Evolutionary conservation across 768 basidiomycete genomes (phyloP).

Genomic region (Lenzites betulinus): DNA sequence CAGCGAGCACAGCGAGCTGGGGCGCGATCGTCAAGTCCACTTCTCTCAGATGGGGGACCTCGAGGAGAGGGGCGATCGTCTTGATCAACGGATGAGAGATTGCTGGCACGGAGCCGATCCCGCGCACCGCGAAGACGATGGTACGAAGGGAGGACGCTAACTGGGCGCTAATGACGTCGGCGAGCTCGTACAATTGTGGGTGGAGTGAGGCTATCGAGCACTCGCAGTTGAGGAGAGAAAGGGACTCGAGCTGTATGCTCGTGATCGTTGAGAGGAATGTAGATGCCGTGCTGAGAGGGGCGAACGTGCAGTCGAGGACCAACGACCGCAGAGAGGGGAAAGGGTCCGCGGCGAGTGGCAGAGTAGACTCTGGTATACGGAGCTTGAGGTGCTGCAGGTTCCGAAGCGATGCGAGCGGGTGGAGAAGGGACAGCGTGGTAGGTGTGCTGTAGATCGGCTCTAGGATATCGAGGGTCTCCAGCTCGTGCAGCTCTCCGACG

Average conservation of each 20-base stretch:
- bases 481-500: not conserved
- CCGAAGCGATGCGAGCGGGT: not conserved
- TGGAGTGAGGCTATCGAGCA: not conserved
- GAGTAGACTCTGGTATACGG: not conserved
- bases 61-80: conserved; percentile 1
- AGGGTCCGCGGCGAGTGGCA: not conserved
- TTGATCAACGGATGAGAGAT: not conserved
- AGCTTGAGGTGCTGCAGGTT: conserved; percentile 2
- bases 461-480: conserved; percentile 8
- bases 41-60: conserved; percentile 4
- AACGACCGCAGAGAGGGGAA: conserved; percentile 8
- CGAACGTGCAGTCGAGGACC: conserved; percentile 3
- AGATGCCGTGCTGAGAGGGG: not conserved
- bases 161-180: not conserved
- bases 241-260: not conserved
- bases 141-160: conserved; percentile 1
- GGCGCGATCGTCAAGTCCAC: not conserved
- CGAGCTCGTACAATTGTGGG: not conserved
- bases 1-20: not conserved
- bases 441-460: not conserved
- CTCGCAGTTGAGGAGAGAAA: conserved; percentile 9
- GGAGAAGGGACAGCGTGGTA: not conserved
- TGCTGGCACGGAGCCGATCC: not conserved
- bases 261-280: conserved; percentile 5
- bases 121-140: not conserved